Percentiles rank a stretch among this genome's conserved stretches.
Conservation (phyloP, 176 grass and related monocot genomes). For the Carex parvula region DNA sequence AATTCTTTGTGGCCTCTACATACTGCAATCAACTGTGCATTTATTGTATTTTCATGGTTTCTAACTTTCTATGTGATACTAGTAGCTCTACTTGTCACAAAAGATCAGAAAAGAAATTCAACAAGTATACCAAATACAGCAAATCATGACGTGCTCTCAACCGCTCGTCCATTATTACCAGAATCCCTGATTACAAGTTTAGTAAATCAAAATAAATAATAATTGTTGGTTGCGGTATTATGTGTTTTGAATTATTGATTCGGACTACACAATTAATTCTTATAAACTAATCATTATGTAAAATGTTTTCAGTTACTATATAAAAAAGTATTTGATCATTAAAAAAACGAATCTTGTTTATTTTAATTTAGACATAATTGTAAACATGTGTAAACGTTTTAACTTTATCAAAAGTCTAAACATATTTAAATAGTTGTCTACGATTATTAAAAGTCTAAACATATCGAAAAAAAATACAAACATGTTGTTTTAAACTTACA, state of each 20-base stretch:
- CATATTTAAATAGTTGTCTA: background rate
- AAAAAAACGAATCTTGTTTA: background rate
- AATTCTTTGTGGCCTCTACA: background rate
- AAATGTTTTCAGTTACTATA: no score
- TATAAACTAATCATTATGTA: no score
- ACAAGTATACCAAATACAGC: background rate
- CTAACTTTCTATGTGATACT: background rate
- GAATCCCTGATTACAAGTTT: slow-evolving; percentile 10
- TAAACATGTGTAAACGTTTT: background rate
- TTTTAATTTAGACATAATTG: background rate
- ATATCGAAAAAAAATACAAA: background rate
- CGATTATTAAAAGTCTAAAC: background rate
- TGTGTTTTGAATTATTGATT: background rate
- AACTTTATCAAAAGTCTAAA: background rate
- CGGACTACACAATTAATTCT: background rate
- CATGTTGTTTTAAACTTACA: no score
- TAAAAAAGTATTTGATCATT: no score
- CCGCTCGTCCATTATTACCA: slow-evolving; percentile 11
- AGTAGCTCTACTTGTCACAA: background rate
- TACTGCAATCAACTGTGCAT: background rate
- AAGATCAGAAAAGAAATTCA: background rate
- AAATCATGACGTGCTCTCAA: slow-evolving; percentile 13
- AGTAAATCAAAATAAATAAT: background rate
- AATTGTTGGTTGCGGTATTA: background rate
- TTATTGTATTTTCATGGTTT: background rate